These are phyloP conservation scores for Royoungia palumana DNA, from an alignment of 768 basidiomycete genomes.

Conservation along the genomic window DNA sequence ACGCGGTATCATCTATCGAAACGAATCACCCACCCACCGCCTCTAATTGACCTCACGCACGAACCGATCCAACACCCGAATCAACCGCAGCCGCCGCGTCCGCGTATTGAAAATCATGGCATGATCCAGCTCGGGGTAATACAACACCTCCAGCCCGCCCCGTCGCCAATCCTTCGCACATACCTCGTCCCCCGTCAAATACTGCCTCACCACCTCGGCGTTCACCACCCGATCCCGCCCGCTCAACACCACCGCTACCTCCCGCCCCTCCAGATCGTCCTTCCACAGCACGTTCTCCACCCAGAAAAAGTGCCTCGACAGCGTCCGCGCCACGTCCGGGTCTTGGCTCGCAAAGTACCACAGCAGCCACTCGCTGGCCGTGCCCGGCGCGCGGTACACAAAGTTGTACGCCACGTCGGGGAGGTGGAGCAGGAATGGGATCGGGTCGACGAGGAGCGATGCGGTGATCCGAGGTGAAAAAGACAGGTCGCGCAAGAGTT, in stretches of 20 bases:
- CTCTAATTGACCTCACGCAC: constrained; percentile 8
- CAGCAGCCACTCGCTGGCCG: constrained; percentile 59
- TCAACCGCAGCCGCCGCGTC: constrained; percentile 26
- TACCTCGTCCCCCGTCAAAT: constrained; percentile 35
- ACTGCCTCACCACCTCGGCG: constrained; percentile 35
- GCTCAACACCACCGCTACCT: constrained; percentile 36
- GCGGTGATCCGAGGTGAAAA: constrained; percentile 38
- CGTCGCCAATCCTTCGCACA: constrained; percentile 25
- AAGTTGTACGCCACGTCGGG: constrained; percentile 65
- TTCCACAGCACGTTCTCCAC: constrained; percentile 57
- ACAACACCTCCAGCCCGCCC: constrained; percentile 38
- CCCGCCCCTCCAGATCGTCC: constrained; percentile 44
- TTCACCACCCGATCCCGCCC: constrained; percentile 45
- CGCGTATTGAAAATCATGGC: constrained; percentile 37
- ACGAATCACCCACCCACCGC: too few species aligned
- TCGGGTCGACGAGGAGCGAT: constrained; percentile 58
- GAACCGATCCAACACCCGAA: constrained; percentile 33
- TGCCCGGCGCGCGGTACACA: constrained; percentile 52
- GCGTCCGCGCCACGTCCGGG: constrained; percentile 55
- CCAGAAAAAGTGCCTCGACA: constrained; percentile 67
- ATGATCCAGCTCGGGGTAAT: constrained; percentile 39
- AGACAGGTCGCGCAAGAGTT: constrained; percentile 43
- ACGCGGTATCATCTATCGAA: too few species aligned
- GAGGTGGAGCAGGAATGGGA: constrained; percentile 60
- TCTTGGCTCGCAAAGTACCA: constrained; percentile 69